A percentile compares a stretch with the other conserved stretches of the same genome.
These are phyloP conservation scores for Phytophthora fragariaefolia DNA, from an alignment of 352 stramenopile genomes.

Conservation along the genomic window DNA sequence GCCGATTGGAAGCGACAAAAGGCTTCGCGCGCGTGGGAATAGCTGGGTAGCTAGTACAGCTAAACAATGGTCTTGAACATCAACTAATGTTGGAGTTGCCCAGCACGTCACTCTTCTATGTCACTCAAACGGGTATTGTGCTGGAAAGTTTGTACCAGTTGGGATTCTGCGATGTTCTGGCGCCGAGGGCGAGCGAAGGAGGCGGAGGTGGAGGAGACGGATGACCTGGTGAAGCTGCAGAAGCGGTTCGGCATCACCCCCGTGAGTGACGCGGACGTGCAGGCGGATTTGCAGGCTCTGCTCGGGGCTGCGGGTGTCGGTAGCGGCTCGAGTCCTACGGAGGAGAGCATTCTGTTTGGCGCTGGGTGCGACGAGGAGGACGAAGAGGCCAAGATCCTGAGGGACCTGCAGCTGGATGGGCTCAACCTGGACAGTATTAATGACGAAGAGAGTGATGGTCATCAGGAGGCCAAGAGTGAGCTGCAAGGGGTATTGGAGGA, in stretches of 20 bases:
- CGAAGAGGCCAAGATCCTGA: slow-evolving; percentile 70
- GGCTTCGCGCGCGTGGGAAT: slow-evolving; percentile 24
- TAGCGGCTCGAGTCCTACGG: slow-evolving; percentile 44
- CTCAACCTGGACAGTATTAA: slow-evolving; percentile 30
- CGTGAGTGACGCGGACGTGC: slow-evolving; percentile 71
- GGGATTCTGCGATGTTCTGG: slow-evolving; percentile 63
- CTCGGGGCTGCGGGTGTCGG: slow-evolving; percentile 33
- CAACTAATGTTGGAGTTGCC: slow-evolving; percentile 8
- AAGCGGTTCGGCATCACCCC: slow-evolving; percentile 80
- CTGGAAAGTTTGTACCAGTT: neutral
- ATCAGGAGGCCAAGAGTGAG: slow-evolving; percentile 45
- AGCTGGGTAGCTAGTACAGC: slow-evolving; percentile 2
- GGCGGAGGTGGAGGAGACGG: slow-evolving; percentile 25
- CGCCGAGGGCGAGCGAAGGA: slow-evolving; percentile 47
- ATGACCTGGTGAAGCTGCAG: slow-evolving; percentile 71
- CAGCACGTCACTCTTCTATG: slow-evolving; percentile 15
- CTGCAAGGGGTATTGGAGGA: slow-evolving; percentile 46
- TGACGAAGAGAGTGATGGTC: slow-evolving; percentile 26
- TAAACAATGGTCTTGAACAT: too few relatives aligned
- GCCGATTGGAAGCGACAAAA: slow-evolving; percentile 18
- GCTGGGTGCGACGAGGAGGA: slow-evolving; percentile 38
- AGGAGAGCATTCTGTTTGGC: slow-evolving; percentile 57
- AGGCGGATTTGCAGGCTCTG: slow-evolving; percentile 68
- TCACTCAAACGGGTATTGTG: slow-evolving; percentile 22
- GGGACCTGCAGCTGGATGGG: slow-evolving; percentile 50